Percentiles rank a stretch among this genome's conserved stretches.
phyloP scores from a whole-genome alignment of 768 basidiomycete species.

The Holtermanniella nyarrowii region DNA sequence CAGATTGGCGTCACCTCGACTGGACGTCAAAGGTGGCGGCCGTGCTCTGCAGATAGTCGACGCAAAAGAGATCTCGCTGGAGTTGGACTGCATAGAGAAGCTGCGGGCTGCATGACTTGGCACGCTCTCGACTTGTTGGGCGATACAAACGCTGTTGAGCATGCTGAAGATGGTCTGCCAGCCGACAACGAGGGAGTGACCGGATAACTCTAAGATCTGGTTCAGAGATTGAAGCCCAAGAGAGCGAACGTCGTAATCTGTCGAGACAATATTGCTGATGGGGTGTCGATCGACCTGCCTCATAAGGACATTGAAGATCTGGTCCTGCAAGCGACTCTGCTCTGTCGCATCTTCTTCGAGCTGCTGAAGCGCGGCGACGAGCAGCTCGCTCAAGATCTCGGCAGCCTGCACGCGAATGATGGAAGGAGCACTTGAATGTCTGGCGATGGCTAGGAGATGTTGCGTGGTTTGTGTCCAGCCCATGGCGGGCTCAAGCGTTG shows the following conservation, averaged over 20 bases:
- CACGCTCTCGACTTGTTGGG: neutral
- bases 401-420: slow-evolving; percentile 80
- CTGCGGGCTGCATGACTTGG: neutral
- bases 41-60: slow-evolving; percentile 24
- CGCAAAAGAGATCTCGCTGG: slow-evolving; percentile 40
- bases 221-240: slow-evolving; percentile 86
- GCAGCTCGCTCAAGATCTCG: slow-evolving; percentile 70
- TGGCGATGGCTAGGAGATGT: slow-evolving; percentile 69
- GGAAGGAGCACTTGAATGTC: slow-evolving; percentile 57
- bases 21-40: slow-evolving; percentile 50
- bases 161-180: slow-evolving; percentile 92
- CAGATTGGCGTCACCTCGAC: slow-evolving; percentile 58
- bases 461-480: slow-evolving; percentile 74
- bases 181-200: slow-evolving; percentile 80
- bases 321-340: slow-evolving; percentile 61
- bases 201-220: slow-evolving; percentile 79
- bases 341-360: slow-evolving; percentile 46
- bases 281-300: slow-evolving; percentile 54
- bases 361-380: slow-evolving; percentile 51
- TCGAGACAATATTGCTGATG: slow-evolving; percentile 45
- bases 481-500: slow-evolving; percentile 67
- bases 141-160: slow-evolving; percentile 68
- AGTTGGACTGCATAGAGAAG: slow-evolving; percentile 18
- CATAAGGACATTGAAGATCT: slow-evolving; percentile 73
- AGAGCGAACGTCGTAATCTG: slow-evolving; percentile 62